A percentile compares a stretch with the other conserved stretches of the same genome.
phyloP scores from a whole-genome alignment of 2,329 filamentous ascomycete species.

The Fonsecaea nubica region DNA sequence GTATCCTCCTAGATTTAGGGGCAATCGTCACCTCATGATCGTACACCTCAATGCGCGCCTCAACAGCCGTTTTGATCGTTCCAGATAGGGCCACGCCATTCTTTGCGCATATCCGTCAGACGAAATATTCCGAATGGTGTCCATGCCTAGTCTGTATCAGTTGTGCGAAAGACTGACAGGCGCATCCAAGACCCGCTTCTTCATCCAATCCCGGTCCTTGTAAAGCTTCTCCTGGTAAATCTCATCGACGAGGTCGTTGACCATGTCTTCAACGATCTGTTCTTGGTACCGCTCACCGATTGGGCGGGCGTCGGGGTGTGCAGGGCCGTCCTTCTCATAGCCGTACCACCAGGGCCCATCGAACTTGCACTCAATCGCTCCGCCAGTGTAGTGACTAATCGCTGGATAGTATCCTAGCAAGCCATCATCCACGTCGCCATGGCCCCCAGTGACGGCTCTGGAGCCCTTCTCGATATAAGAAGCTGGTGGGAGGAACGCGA shows the following conservation, averaged over 20 bases:
- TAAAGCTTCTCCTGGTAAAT: conserved; percentile 63
- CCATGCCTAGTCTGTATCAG: conserved; percentile 15
- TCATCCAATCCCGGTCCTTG: conserved; percentile 38
- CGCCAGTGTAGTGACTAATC: conserved; percentile 88
- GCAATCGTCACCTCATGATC: not conserved
- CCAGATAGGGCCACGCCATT: not conserved
- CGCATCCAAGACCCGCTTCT: conserved; percentile 36
- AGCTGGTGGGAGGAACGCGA: conserved; percentile 90
- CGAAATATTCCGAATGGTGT: not conserved
- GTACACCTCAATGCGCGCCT: not conserved
- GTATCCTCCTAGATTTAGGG: conserved; percentile 13
- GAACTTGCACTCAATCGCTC: conserved; percentile 91
- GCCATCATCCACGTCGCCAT: conserved; percentile 71
- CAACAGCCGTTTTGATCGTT: not conserved
- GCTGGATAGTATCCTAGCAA: conserved; percentile 95
- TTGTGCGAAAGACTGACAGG: conserved; percentile 31
- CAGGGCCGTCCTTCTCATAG: conserved; percentile 47
- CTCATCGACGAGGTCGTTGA: conserved; percentile 93
- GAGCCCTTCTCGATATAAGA: conserved; percentile 71
- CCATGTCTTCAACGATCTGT: conserved; percentile 91
- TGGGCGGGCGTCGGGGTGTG: conserved; percentile 53
- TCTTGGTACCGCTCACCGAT: conserved; percentile 84
- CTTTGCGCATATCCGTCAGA: not conserved
- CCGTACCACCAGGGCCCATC: conserved; percentile 84
- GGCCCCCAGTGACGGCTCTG: conserved; percentile 54